Evolutionary conservation across 805 yeast genomes (phyloP).

Genomic region (Candida sakaeoensis): DNA sequence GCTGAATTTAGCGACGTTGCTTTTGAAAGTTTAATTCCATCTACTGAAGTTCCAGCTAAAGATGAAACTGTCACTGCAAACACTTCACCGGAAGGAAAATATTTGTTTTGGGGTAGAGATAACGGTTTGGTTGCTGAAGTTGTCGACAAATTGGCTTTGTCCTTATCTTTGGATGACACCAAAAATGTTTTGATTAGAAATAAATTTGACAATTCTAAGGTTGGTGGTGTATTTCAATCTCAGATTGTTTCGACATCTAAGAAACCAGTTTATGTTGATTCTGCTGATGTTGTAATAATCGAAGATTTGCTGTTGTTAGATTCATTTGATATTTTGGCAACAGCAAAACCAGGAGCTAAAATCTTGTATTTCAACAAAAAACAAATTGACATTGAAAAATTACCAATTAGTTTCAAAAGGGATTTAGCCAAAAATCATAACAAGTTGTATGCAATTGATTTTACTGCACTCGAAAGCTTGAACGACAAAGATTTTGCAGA

Average conservation of each 20-base stretch:
- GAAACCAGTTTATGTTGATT: constrained; percentile 35
- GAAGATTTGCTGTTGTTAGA: constrained; percentile 55
- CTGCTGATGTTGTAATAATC: constrained; percentile 63
- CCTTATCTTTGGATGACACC: constrained; percentile 60
- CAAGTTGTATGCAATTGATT: constrained; percentile 57
- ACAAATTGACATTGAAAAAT: constrained; percentile 41
- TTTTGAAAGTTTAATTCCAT: constrained; percentile 22
- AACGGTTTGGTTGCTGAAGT: constrained; percentile 51
- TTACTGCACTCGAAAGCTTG: constrained; percentile 58
- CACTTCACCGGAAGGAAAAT: constrained; percentile 43
- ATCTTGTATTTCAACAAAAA: constrained; percentile 44
- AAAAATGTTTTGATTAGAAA: constrained; percentile 54
- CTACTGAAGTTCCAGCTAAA: constrained; percentile 11
- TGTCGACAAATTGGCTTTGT: constrained; percentile 63
- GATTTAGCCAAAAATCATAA: constrained; percentile 50
- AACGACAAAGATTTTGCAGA: constrained; percentile 67
- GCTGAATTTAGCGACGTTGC: constrained; percentile 36
- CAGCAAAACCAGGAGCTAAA: constrained; percentile 54
- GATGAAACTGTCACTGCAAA: constrained; percentile 29
- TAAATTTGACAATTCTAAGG: constrained; percentile 65
- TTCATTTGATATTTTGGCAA: constrained; percentile 58
- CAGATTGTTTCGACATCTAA: constrained; percentile 43
- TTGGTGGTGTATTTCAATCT: constrained; percentile 74
- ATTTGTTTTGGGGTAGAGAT: constrained; percentile 68
- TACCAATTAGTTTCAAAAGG: constrained; percentile 53